Conservation (phyloP, 441 rosid species). For the Lepidium campestre region DNA sequence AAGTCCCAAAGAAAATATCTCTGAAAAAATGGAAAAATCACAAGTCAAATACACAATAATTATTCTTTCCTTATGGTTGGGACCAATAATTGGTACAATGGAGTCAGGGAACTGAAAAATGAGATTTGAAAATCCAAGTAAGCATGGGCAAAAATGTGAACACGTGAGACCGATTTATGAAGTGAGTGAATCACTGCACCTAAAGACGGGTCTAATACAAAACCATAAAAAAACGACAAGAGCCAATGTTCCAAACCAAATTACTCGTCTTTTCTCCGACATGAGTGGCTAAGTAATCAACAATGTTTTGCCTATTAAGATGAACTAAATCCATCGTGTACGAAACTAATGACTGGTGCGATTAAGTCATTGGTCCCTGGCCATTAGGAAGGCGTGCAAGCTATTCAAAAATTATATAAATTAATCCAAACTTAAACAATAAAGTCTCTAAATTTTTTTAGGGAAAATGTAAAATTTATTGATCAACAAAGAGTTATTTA, state of each 20-base stretch:
- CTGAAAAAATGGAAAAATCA: neutral
- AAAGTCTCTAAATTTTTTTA: too few relatives aligned
- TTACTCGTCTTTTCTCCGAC: neutral
- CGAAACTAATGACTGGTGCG: neutral
- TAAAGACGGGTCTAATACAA: neutral
- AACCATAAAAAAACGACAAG: neutral
- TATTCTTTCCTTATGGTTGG: neutral
- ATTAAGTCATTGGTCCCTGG: neutral
- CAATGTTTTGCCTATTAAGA: neutral
- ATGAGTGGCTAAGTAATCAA: neutral
- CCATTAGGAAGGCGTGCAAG: neutral
- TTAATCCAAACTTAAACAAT: neutral
- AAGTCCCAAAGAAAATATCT: neutral
- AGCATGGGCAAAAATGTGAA: neutral
- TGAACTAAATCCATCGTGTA: neutral
- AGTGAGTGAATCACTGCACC: neutral
- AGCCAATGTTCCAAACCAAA: neutral
- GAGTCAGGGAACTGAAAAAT: neutral
- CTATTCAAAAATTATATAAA: neutral
- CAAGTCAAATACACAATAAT: neutral
- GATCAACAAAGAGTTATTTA: too few relatives aligned
- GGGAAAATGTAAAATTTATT: too few relatives aligned
- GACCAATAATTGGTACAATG: conserved; percentile 5
- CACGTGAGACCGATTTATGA: neutral
- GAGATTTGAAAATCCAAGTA: conserved; percentile 6